Evolutionary conservation across 1,284 basidiomycete genomes (phyloP).

Genomic region (Paramarasmius palmivorus): DNA sequence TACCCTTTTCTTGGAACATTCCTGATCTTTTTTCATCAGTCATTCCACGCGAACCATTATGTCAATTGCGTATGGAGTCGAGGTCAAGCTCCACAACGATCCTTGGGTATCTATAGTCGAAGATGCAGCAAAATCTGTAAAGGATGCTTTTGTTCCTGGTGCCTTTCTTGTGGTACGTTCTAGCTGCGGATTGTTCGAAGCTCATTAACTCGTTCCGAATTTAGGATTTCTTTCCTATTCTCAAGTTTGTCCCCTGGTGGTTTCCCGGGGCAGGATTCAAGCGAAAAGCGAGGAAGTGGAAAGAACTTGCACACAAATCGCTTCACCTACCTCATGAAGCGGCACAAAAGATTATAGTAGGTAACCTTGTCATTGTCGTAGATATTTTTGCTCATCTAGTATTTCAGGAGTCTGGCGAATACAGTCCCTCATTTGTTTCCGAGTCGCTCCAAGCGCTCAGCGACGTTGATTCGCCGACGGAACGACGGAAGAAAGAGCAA

Average conservation of each 20-base stretch:
- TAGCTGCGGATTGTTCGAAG: not conserved
- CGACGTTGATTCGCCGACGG: too few relatives aligned
- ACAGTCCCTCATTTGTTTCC: not conserved
- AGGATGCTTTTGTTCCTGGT: not conserved
- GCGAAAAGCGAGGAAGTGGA: not conserved
- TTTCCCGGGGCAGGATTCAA: constrained; percentile 7
- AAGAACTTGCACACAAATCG: not conserved
- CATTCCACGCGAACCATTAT: not conserved
- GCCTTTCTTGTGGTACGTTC: not conserved
- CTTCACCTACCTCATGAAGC: not conserved
- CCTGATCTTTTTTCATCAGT: not conserved
- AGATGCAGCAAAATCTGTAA: not conserved
- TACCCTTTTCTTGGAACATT: not conserved
- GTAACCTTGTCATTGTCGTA: too few relatives aligned
- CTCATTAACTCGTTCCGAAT: too few relatives aligned
- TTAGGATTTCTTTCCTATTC: not conserved
- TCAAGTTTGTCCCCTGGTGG: constrained; percentile 1
- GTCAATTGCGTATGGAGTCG: not conserved
- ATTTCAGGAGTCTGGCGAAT: not conserved
- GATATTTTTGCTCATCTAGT: too few relatives aligned
- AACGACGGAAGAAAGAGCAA: too few relatives aligned
- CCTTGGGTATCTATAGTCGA: not conserved
- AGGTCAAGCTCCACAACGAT: not conserved
- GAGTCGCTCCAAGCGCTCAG: not conserved
- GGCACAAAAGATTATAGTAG: not conserved